Conservation (phyloP, 2,329 filamentous ascomycete species). For the Clarireedia paspali region DNA sequence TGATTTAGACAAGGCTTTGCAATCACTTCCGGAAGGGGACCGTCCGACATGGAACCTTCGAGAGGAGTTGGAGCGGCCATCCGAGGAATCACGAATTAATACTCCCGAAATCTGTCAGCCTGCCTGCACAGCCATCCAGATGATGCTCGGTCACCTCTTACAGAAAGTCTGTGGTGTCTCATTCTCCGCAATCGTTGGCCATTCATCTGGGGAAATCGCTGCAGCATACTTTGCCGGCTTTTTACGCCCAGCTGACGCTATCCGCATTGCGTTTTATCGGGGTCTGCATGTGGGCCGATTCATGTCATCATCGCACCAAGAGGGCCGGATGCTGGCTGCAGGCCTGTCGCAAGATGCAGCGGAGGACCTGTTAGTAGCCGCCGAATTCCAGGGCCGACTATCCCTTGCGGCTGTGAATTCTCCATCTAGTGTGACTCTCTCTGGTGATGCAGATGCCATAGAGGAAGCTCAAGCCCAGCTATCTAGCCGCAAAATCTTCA, state of each 20-base stretch:
- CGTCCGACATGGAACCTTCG: constrained; percentile 13
- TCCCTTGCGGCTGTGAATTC: constrained; percentile 28
- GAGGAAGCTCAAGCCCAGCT: neutral
- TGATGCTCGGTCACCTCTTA: constrained; percentile 20
- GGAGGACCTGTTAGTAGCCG: constrained; percentile 8
- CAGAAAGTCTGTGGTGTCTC: constrained; percentile 35
- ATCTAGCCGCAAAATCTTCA: constrained; percentile 14
- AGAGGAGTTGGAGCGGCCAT: constrained; percentile 30
- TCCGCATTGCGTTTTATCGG: constrained; percentile 16
- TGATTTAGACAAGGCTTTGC: constrained; percentile 1
- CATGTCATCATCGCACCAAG: neutral
- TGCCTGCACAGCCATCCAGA: constrained; percentile 39
- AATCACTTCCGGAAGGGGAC: constrained; percentile 1
- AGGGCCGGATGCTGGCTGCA: constrained; percentile 23
- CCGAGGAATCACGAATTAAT: constrained; percentile 29
- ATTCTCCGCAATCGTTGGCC: constrained; percentile 33
- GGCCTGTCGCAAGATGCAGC: constrained; percentile 17
- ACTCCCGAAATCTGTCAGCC: constrained; percentile 27
- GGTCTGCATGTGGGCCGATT: constrained; percentile 11
- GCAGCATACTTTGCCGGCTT: constrained; percentile 33
- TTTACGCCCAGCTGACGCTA: constrained; percentile 27
- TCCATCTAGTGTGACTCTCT: constrained; percentile 22
- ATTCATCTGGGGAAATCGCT: constrained; percentile 28
- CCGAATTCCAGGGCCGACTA: neutral
- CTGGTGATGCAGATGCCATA: constrained; percentile 20